phyloP scores from a whole-genome alignment of 1,284 basidiomycete genomes.

The Trametes hirsuta region DNA sequence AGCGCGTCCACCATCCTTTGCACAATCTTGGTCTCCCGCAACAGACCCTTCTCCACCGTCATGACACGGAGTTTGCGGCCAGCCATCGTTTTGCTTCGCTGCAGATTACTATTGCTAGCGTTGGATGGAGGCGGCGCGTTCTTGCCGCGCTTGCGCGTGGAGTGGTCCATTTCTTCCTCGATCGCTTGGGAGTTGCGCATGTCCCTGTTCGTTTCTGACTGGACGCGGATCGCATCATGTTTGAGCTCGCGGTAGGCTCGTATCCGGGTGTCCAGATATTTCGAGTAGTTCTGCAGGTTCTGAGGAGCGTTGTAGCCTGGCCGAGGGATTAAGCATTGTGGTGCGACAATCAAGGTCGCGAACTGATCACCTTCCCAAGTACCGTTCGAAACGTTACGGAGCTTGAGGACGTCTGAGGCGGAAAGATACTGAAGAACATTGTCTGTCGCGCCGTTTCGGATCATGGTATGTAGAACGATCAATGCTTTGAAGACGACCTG shows the following conservation, averaged over 20 bases:
- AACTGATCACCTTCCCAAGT: conserved; percentile 77
- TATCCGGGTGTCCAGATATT: conserved; percentile 90
- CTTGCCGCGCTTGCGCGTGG: conserved; percentile 27
- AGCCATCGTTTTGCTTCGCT: conserved; percentile 77
- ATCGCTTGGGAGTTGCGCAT: conserved; percentile 66
- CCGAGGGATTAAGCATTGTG: conserved; percentile 5
- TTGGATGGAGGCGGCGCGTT: conserved; percentile 7
- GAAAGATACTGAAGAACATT: conserved; percentile 86
- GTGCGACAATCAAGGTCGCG: conserved; percentile 10
- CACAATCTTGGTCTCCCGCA: conserved; percentile 91
- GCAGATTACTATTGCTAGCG: conserved; percentile 33
- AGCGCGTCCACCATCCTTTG: conserved; percentile 89
- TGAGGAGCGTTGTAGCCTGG: conserved; percentile 84
- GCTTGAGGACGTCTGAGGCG: conserved; percentile 74
- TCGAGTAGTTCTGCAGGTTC: conserved; percentile 87
- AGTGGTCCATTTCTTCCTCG: conserved; percentile 50
- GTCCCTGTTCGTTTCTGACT: conserved; percentile 88
- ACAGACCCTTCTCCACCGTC: conserved; percentile 93
- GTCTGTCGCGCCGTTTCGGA: conserved; percentile 92
- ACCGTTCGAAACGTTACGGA: conserved; percentile 76
- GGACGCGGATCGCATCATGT: conserved; percentile 91
- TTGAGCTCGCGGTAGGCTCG: conserved; percentile 89
- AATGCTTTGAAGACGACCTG: conserved; percentile 97
- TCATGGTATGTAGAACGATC: conserved; percentile 94
- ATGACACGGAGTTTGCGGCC: conserved; percentile 87